Evolutionary conservation across 208 protist species (phyloP).

Genomic region (Acanthamoeba lenticulata): DNA sequence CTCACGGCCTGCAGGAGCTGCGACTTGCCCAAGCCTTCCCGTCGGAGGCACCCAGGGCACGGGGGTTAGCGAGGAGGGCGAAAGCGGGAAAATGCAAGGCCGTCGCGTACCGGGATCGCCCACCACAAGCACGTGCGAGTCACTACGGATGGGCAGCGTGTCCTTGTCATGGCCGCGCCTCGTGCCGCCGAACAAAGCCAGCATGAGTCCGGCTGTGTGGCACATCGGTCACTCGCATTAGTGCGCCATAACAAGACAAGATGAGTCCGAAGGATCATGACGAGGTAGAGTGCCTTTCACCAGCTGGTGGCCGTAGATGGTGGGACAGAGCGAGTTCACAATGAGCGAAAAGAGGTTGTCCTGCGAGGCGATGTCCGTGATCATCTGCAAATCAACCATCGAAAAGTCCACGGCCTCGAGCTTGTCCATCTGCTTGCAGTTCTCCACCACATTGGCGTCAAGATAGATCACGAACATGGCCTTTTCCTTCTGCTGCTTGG

Average conservation of each 20-base stretch:
- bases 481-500: not conserved
- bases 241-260: not conserved
- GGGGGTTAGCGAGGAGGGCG: not conserved
- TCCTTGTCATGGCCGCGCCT: slow-evolving; percentile 75
- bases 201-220: slow-evolving; percentile 87
- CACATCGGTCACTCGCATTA: not conserved
- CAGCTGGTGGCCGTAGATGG: slow-evolving; percentile 94
- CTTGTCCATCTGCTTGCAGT: slow-evolving; percentile 73
- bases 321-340: slow-evolving; percentile 92
- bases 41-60: not conserved
- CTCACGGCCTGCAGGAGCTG: slow-evolving; percentile 95
- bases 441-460: slow-evolving; percentile 83
- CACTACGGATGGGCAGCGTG: slow-evolving; percentile 82
- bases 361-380: slow-evolving; percentile 85
- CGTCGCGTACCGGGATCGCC: slow-evolving; percentile 85
- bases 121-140: slow-evolving; percentile 97
- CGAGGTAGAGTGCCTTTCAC: slow-evolving; percentile 81
- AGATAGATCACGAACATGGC: slow-evolving; percentile 85
- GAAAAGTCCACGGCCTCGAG: slow-evolving; percentile 66
- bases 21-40: slow-evolving; percentile 97
- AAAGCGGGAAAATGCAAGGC: not conserved
- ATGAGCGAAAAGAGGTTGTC: slow-evolving; percentile 90
- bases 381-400: slow-evolving; percentile 79
- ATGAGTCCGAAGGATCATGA: not conserved
- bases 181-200: slow-evolving; percentile 91